These are phyloP conservation scores for Sporobolomyces roseus DNA, from an alignment of 768 basidiomycete genomes.

Conservation along the genomic window DNA sequence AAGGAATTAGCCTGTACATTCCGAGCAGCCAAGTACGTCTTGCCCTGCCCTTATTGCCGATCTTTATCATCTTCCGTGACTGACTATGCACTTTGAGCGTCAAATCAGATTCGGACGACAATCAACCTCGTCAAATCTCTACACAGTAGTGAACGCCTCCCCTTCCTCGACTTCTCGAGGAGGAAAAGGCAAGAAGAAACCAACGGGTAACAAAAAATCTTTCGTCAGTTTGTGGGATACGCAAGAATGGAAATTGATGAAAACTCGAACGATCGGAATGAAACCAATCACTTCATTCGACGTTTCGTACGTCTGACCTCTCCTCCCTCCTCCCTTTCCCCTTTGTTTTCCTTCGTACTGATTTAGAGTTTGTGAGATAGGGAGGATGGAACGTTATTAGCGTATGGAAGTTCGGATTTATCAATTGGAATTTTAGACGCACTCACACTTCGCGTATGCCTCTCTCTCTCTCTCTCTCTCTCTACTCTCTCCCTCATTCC, in stretches of 20 bases:
- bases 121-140: slow-evolving; percentile 58
- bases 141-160: slow-evolving; percentile 68
- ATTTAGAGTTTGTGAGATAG: slow-evolving; percentile 50
- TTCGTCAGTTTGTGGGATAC: slow-evolving; percentile 59
- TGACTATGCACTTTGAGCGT: not conserved
- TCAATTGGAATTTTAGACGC: slow-evolving; percentile 80
- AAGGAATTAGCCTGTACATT: slow-evolving; percentile 40
- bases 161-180: slow-evolving; percentile 45
- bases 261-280: slow-evolving; percentile 68
- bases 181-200: not conserved
- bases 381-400: slow-evolving; percentile 72
- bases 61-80: not conserved
- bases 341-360: too few relatives aligned
- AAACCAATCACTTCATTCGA: slow-evolving; percentile 83
- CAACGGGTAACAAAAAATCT: slow-evolving; percentile 44
- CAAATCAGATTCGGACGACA: slow-evolving; percentile 56
- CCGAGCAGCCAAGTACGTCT: slow-evolving; percentile 38
- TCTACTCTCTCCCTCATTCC: not conserved
- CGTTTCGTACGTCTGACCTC: slow-evolving; percentile 34
- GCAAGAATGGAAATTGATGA: slow-evolving; percentile 63
- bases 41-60: too few relatives aligned
- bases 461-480: not conserved
- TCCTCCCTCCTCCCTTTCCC: too few relatives aligned
- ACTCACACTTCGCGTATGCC: slow-evolving; percentile 66
- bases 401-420: slow-evolving; percentile 80